Evolutionary conservation across 768 basidiomycete species (phyloP), one percentile per base, ranked within the genome.

Genomic region (Lanmaoa pseudosensibilis): DNA sequence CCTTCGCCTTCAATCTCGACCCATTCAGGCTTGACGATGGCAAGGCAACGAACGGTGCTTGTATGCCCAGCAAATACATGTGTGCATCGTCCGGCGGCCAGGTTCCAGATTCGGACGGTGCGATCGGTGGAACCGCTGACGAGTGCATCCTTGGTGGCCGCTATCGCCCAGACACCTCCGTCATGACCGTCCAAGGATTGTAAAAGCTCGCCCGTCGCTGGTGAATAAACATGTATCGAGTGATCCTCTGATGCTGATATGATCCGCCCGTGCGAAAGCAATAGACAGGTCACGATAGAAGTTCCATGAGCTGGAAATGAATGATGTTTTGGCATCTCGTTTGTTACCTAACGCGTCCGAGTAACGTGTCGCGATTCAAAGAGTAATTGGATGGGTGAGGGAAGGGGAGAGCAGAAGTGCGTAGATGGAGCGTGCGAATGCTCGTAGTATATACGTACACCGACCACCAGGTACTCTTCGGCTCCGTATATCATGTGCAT

Each of bases 161-260:
- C 90, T n/a, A 98, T 77, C 16, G 95, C 94, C 95, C 95, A 98
- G 1, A 98, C 94, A 16, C 95, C 95, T 48, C 96, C 95, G 63
- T 94, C 91, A 65, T 98, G 95, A 4, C 94, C 96, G 55, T 90
- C 81, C 41, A 98, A 80, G 2, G 87, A 83, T 40, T 83, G 84
- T 5, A 88, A 71, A 21, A 91, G 80, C 36, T 83, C 79, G 13
- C 96, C 96, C 0, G 88, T 90, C 23, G 80, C 70, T n/a, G 92
- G 94, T 23, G 87, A 89, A 70, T 96, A 98, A 44, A 99, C 86
- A 67, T 95, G 92, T 66, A 98, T 97, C 4, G 93, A 91, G 65
- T 98, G 93, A 73, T 98, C 95, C 72, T 99, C 96, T 1, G 94
- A 96, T 12, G 96, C 95, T 11, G 92, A 94, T 66, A 99, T 93